Base-by-base conservation (phyloP, 1,139 yeast species). In the Debaryomycetaceae sp. region DNA sequence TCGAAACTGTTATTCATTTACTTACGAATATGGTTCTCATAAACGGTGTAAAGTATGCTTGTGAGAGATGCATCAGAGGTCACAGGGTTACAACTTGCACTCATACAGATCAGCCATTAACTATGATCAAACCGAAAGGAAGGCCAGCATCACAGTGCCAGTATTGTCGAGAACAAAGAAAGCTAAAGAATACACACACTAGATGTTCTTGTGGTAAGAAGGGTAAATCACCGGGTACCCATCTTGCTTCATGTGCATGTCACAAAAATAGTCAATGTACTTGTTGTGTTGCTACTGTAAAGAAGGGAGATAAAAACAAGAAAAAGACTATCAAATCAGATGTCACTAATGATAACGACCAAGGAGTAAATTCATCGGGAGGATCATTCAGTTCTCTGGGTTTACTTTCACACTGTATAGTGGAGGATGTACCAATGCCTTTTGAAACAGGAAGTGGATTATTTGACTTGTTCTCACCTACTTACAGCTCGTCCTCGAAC, bases 41-140 rank as follows among this genome's bases (percentile, higher is more conserved):
- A 45, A 88, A 90, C 60, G 97, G 97, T 36, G 85, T 87, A 53
- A 91, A 93, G 63, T 91, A 90, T 66, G 98, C 99, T 47, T 91
- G 99, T 63, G 97, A 87, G 64, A 74, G 97, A 53, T 93, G 99
- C 66, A 90, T 93, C 45, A 77, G 99, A 52, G 99, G 99, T 42
- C 98, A 93, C 60, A 74, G 98, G 46, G 98, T 91, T 36, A 87
- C 97, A 2, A 83, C 96, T 5, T 93, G 99, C 65, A 83, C 85
- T 43, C 99, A 93, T 62, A 83, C 93, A 1, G 96, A 93, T 55
- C 89, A 87, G 59, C 96, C 95, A 3, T 70, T 93, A 52, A 85
- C 88, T 60, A 85, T 86, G 88, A 91, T 93, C 63, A 91, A 91
- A 62, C 97, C 96, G 9, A 93, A 91, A 62, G 99, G 99, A 5